Percentiles rank a stretch among this genome's conserved stretches.
These are phyloP conservation scores for Penicillium canescens DNA, from an alignment of 495 filamentous ascomycete species.

Conservation along the genomic window DNA sequence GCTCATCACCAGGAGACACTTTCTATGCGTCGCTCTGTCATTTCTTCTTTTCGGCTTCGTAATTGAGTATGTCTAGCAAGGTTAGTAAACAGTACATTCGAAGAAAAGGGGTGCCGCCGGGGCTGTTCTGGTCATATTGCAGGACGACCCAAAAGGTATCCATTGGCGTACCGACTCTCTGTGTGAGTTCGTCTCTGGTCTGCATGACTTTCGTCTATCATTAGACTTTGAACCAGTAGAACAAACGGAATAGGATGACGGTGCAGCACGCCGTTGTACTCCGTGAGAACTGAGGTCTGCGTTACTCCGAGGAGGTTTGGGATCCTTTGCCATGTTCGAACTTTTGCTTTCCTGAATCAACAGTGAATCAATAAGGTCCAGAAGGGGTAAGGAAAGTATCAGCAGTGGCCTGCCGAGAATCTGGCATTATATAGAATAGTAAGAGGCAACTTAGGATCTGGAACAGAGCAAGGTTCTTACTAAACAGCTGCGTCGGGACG, in stretches of 20 bases:
- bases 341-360: not conserved
- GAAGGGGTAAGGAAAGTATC: not conserved
- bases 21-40: not conserved
- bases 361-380: not conserved
- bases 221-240: too few species aligned
- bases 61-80: not conserved
- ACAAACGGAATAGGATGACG: too few species aligned
- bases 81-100: not conserved
- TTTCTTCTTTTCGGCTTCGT: not conserved
- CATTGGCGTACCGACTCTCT: not conserved
- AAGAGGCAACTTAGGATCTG: too few species aligned
- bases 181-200: not conserved
- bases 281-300: too few species aligned
- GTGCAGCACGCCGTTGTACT: too few species aligned
- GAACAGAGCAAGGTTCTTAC: too few species aligned
- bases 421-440: too few species aligned
- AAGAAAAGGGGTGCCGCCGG: not conserved
- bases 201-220: not conserved
- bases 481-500: too few species aligned
- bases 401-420: not conserved
- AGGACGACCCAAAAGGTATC: not conserved
- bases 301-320: not conserved
- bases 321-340: not conserved
- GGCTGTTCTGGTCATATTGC: not conserved
- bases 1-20: not conserved